Evolutionary conservation across 176 grass and related monocot species (phyloP).

Genomic region (Luzula sylvatica): DNA sequence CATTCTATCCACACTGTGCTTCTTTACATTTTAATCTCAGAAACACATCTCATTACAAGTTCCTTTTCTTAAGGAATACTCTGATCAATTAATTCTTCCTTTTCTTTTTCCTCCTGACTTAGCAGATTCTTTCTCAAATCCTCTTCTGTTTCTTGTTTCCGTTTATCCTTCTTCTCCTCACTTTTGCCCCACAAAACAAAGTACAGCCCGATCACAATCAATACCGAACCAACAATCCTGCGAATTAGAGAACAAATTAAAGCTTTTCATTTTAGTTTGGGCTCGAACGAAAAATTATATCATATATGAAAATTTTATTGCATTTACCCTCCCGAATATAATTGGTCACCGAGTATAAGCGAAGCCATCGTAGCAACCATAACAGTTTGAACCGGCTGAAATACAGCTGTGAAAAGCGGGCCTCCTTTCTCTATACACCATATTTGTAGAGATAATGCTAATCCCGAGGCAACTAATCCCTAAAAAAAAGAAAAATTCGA

Average conservation of each 20-base stretch:
- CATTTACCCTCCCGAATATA: constrained; percentile 57
- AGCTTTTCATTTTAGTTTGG: background rate
- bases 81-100: constrained; percentile 7
- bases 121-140: constrained; percentile 39
- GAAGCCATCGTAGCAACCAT: constrained; percentile 46
- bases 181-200: constrained; percentile 56
- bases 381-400: constrained; percentile 62
- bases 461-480: constrained; percentile 51
- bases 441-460: constrained; percentile 53
- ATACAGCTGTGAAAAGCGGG: constrained; percentile 52
- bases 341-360: constrained; percentile 46
- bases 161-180: constrained; percentile 35
- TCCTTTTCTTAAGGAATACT: constrained; percentile 14
- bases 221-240: constrained; percentile 42
- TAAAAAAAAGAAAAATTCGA: constrained; percentile 6
- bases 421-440: constrained; percentile 73
- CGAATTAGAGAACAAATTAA: constrained; percentile 9
- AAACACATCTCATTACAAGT: constrained; percentile 6
- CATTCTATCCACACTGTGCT: background rate
- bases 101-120: constrained; percentile 20
- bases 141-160: constrained; percentile 14
- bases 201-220: constrained; percentile 52
- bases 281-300: background rate
- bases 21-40: constrained; percentile 5
- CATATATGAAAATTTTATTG: background rate